These are phyloP conservation scores for Acanthamoeba royreba DNA, from an alignment of 208 protist genomes.

Conservation along the genomic window DNA sequence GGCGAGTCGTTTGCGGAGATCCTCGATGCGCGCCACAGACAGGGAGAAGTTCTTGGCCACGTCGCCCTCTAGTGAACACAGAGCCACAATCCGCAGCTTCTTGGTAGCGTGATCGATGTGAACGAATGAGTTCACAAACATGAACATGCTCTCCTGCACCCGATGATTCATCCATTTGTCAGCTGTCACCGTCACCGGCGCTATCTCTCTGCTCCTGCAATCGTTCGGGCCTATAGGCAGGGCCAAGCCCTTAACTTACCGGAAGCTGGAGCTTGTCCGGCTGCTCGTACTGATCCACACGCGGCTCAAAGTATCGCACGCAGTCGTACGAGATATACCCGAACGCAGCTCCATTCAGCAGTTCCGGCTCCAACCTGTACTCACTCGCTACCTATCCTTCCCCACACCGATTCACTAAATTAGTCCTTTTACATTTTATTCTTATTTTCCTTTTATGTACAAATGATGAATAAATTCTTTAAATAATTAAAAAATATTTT, in stretches of 20 bases:
- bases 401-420: not conserved
- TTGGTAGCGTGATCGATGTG: slow-evolving; percentile 59
- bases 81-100: slow-evolving; percentile 37
- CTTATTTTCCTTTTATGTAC: too few species aligned
- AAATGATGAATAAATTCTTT: too few species aligned
- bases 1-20: not conserved
- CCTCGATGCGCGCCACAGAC: not conserved
- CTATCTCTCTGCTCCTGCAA: not conserved
- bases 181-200: too few species aligned
- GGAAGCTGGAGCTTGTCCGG: not conserved
- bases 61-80: slow-evolving; percentile 38
- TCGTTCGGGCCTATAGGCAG: not conserved
- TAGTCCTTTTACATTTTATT: too few species aligned
- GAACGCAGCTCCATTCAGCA: slow-evolving; percentile 46
- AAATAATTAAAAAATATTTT: too few species aligned
- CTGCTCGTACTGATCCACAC: not conserved
- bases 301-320: slow-evolving; percentile 50
- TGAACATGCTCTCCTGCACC: slow-evolving; percentile 65
- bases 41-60: slow-evolving; percentile 3
- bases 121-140: slow-evolving; percentile 62
- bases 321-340: slow-evolving; percentile 70
- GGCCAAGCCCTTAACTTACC: not conserved
- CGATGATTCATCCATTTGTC: not conserved
- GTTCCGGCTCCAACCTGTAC: slow-evolving; percentile 1
- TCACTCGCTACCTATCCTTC: not conserved